These are phyloP conservation scores for Pelargonium nanum DNA, from an alignment of 345 rosid genomes.

Conservation along the genomic window DNA sequence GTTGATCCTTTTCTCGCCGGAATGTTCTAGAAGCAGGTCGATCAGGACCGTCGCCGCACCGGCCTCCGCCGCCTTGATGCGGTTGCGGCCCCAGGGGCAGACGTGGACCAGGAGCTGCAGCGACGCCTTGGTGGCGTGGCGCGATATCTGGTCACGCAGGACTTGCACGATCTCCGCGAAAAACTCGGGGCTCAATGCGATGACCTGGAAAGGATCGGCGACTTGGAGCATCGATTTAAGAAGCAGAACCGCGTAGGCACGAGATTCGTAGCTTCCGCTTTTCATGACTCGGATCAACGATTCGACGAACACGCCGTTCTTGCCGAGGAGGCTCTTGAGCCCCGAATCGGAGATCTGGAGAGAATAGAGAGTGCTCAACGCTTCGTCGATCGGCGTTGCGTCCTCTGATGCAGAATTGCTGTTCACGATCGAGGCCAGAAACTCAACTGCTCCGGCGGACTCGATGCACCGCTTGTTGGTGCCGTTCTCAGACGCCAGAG, in stretches of 20 bases:
- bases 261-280: slow-evolving; percentile 32
- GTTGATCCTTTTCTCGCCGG: slow-evolving; percentile 29
- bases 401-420: slow-evolving; percentile 5
- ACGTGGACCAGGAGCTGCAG: slow-evolving; percentile 33
- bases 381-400: slow-evolving; percentile 37
- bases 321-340: slow-evolving; percentile 40
- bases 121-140: slow-evolving; percentile 50
- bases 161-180: slow-evolving; percentile 43
- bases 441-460: slow-evolving; percentile 55
- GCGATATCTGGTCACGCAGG: slow-evolving; percentile 42
- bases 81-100: slow-evolving; percentile 66
- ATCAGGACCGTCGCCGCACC: slow-evolving; percentile 39
- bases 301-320: slow-evolving; percentile 35
- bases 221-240: slow-evolving; percentile 33
- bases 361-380: slow-evolving; percentile 50
- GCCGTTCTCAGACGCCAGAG: slow-evolving; percentile 38
- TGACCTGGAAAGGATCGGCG: slow-evolving; percentile 49
- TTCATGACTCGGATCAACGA: slow-evolving; percentile 47
- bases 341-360: slow-evolving; percentile 55
- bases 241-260: slow-evolving; percentile 37
- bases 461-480: slow-evolving; percentile 59
- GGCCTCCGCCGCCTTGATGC: slow-evolving; percentile 52
- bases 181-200: slow-evolving; percentile 23
- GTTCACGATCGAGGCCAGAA: slow-evolving; percentile 41
- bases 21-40: slow-evolving; percentile 55